Evolutionary conservation across 2,329 filamentous ascomycete genomes (phyloP).

Genomic region (Phaeosphaeriaceae sp.): DNA sequence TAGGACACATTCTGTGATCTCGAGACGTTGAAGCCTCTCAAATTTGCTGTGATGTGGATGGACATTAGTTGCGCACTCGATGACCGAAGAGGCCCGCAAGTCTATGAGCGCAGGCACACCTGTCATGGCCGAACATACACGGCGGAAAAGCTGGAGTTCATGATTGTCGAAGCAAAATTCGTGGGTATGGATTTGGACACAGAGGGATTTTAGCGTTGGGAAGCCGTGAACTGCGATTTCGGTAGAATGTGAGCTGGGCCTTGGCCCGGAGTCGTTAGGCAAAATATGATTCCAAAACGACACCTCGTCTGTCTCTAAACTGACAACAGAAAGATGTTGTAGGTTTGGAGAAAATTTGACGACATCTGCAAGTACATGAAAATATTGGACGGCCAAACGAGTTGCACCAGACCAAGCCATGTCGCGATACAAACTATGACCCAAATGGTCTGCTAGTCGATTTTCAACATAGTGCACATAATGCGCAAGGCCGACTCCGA

Average conservation of each 20-base stretch:
- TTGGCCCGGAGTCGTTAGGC: neutral
- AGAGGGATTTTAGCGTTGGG: slow-evolving; percentile 20
- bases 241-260: no score
- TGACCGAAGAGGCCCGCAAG: slow-evolving; percentile 20
- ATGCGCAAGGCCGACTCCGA: slow-evolving; percentile 4
- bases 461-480: slow-evolving; percentile 36
- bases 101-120: slow-evolving; percentile 16
- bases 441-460: slow-evolving; percentile 27
- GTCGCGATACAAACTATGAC: slow-evolving; percentile 24
- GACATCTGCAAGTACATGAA: slow-evolving; percentile 24
- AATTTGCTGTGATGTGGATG: neutral
- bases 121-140: slow-evolving; percentile 11
- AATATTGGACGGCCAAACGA: slow-evolving; percentile 21
- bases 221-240: slow-evolving; percentile 3
- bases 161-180: neutral
- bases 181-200: slow-evolving; percentile 21
- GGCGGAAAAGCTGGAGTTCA: slow-evolving; percentile 5
- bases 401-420: neutral
- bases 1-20: slow-evolving; percentile 25
- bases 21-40: slow-evolving; percentile 22
- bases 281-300: slow-evolving; percentile 32
- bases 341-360: slow-evolving; percentile 25
- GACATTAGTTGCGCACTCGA: neutral
- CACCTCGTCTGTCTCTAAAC: slow-evolving; percentile 22
- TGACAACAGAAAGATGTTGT: slow-evolving; percentile 28